Evolutionary conservation across 2,329 filamentous ascomycete species (phyloP).

Genomic region (Exophiala calicioides): DNA sequence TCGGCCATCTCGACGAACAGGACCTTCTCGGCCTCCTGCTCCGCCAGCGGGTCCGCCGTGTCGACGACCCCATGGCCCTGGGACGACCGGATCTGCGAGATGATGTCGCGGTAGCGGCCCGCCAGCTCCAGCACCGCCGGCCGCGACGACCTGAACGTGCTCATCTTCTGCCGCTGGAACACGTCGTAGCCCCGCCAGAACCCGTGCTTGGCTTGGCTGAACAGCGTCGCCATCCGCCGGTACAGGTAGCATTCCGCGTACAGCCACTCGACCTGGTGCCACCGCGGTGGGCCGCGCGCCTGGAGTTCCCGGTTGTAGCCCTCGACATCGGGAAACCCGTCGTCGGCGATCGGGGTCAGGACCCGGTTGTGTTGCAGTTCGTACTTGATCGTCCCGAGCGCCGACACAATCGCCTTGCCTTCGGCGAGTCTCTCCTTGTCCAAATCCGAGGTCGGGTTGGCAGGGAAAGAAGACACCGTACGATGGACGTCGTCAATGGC

Average conservation of each 20-base stretch:
- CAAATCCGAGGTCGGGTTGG: no score
- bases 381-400: slow-evolving; percentile 83
- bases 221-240: slow-evolving; percentile 77
- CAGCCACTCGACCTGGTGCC: slow-evolving; percentile 86
- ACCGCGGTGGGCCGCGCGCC: slow-evolving; percentile 55
- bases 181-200: slow-evolving; percentile 77
- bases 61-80: slow-evolving; percentile 46
- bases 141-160: slow-evolving; percentile 33
- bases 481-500: slow-evolving; percentile 94
- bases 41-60: slow-evolving; percentile 42
- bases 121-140: slow-evolving; percentile 34
- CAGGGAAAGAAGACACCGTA: slow-evolving; percentile 48
- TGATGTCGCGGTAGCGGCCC: slow-evolving; percentile 31
- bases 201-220: slow-evolving; percentile 63
- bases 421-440: slow-evolving; percentile 66
- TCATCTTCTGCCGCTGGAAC: slow-evolving; percentile 35
- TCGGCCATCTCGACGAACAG: slow-evolving; percentile 38
- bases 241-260: slow-evolving; percentile 92
- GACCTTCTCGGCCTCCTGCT: slow-evolving; percentile 41
- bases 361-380: slow-evolving; percentile 84
- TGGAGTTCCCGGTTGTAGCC: slow-evolving; percentile 85
- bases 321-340: slow-evolving; percentile 68
- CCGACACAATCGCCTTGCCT: slow-evolving; percentile 81
- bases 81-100: slow-evolving; percentile 30
- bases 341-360: slow-evolving; percentile 69